Percentiles rank a stretch among this genome's conserved stretches.
Evolutionary conservation across 179 eudicot species (phyloP).

Genomic region (Dionaea muscipula): DNA sequence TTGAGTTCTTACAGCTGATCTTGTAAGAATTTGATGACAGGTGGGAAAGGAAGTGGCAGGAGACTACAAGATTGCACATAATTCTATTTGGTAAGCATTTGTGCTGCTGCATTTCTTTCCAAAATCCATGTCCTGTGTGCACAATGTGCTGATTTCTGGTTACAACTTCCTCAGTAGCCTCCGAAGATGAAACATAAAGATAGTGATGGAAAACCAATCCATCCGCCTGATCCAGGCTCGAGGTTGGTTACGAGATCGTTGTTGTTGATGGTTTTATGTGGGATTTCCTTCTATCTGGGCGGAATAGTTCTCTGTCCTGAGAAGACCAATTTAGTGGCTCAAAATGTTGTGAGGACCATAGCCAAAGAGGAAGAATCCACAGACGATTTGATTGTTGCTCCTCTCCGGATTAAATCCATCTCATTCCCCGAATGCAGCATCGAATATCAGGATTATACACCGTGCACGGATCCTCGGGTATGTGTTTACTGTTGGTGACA

Average conservation of each 20-base stretch:
- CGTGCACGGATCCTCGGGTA: conserved; percentile 97
- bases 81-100: too few species aligned
- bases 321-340: conserved; percentile 21
- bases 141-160: too few species aligned
- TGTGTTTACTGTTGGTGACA: conserved; percentile 3
- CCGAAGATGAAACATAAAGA: conserved; percentile 61
- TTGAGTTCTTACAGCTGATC: too few species aligned
- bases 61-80: too few species aligned
- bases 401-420: conserved; percentile 46
- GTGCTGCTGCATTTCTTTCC: too few species aligned
- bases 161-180: background rate
- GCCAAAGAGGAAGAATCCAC: conserved; percentile 18
- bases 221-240: conserved; percentile 41
- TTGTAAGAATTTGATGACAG: too few species aligned
- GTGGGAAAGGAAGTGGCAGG: too few species aligned
- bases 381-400: conserved; percentile 16
- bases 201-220: conserved; percentile 47
- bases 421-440: conserved; percentile 55
- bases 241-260: conserved; percentile 38
- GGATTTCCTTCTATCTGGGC: conserved; percentile 82
- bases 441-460: conserved; percentile 79
- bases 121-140: too few species aligned
- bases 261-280: conserved; percentile 52
- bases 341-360: conserved; percentile 17
- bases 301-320: conserved; percentile 52